Evolutionary conservation across 345 rosid species (phyloP).

Genomic region (Populus euphratica): DNA sequence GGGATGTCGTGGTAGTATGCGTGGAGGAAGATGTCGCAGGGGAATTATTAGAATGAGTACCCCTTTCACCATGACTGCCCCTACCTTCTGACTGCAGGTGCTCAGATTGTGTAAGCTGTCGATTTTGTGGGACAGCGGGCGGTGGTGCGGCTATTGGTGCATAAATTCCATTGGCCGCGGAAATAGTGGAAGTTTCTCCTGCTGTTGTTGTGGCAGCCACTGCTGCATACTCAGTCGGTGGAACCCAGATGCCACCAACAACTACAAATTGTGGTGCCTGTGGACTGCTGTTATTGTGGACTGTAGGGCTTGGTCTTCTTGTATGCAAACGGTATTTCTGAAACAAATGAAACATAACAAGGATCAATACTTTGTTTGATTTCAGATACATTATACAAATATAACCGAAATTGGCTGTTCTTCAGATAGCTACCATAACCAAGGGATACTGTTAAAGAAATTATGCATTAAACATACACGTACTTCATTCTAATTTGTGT

Average conservation of each 20-base stretch:
- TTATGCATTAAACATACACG: not conserved
- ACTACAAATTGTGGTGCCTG: conserved; percentile 81
- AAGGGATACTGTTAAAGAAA: no score
- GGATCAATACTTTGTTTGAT: not conserved
- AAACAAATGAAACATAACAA: not conserved
- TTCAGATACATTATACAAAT: not conserved
- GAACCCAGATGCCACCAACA: conserved; percentile 91
- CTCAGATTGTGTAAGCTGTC: conserved; percentile 16
- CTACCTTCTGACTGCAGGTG: conserved; percentile 47
- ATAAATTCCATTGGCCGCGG: conserved; percentile 30
- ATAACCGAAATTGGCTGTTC: not conserved
- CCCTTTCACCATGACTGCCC: conserved; percentile 37
- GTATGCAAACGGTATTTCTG: conserved; percentile 94
- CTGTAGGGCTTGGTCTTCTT: conserved; percentile 57
- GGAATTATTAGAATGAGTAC: conserved; percentile 38
- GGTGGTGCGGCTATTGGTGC: conserved; percentile 46
- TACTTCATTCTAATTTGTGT: not conserved
- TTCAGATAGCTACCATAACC: no score
- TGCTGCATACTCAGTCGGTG: conserved; percentile 54
- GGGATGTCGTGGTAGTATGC: conserved; percentile 51
- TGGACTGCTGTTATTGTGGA: conserved; percentile 38
- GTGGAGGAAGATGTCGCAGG: conserved; percentile 72
- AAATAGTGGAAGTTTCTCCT: conserved; percentile 18
- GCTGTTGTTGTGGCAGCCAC: conserved; percentile 32
- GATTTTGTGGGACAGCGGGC: not conserved